Percentiles rank a stretch among this genome's conserved stretches.
Conservation (phyloP, 2,329 filamentous ascomycete genomes). For the Fonsecaea monophora region DNA sequence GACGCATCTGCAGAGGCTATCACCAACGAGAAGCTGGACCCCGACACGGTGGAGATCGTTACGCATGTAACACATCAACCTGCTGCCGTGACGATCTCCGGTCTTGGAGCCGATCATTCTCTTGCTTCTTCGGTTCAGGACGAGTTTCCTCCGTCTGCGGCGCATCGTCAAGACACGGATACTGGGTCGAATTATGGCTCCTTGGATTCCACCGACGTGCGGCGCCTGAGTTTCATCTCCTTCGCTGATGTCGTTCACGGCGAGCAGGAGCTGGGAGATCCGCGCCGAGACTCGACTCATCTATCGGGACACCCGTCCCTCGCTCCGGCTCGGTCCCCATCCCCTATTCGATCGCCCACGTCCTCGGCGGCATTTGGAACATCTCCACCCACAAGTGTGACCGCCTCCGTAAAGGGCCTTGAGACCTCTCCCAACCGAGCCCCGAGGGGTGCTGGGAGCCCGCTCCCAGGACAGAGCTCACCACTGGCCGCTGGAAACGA, state of each 20-base stretch:
- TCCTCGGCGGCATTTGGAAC: conserved; percentile 73
- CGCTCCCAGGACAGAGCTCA: conserved; percentile 62
- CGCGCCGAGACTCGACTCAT: conserved; percentile 71
- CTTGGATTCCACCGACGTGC: conserved; percentile 77
- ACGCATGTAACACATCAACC: conserved; percentile 85
- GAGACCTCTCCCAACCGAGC: conserved; percentile 69
- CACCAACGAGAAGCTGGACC: conserved; percentile 82
- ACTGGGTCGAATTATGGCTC: conserved; percentile 76
- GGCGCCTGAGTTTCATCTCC: conserved; percentile 90
- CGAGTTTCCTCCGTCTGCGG: conserved; percentile 59
- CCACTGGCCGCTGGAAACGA: conserved; percentile 66
- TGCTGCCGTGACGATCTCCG: conserved; percentile 71
- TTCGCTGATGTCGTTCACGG: conserved; percentile 94
- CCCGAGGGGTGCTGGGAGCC: conserved; percentile 65
- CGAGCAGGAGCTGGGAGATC: conserved; percentile 53
- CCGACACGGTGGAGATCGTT: conserved; percentile 90
- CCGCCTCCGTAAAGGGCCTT: conserved; percentile 74
- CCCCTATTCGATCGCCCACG: conserved; percentile 78
- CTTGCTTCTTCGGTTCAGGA: conserved; percentile 52
- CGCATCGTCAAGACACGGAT: conserved; percentile 59
- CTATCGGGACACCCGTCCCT: conserved; percentile 38
- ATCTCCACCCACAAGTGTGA: conserved; percentile 78
- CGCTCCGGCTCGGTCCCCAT: conserved; percentile 67
- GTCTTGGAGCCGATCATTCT: conserved; percentile 49
- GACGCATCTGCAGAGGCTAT: conserved; percentile 92